Conservation (phyloP, 169 alveolate genomes). For the Cryptosporidium andersoni region DNA sequence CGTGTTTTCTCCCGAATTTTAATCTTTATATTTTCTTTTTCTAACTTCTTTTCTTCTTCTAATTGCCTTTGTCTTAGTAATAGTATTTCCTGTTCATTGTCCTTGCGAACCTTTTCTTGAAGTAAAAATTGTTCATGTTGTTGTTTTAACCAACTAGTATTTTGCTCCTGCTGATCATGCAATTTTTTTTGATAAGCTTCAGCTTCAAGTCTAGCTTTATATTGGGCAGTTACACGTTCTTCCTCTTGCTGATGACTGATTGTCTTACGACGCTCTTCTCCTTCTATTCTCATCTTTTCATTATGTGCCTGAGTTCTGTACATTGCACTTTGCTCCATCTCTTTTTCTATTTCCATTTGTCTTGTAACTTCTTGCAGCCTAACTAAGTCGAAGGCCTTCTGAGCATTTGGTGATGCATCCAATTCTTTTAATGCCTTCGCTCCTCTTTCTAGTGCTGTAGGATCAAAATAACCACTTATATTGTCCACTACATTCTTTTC, state of each 20-base stretch:
- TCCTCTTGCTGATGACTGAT: constrained; percentile 91
- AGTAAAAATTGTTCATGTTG: constrained; percentile 91
- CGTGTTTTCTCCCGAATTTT: constrained; percentile 84
- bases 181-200: constrained; percentile 91
- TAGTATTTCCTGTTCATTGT: constrained; percentile 79
- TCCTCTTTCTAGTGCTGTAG: constrained; percentile 98
- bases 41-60: constrained; percentile 74
- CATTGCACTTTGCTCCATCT: constrained; percentile 84
- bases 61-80: constrained; percentile 77
- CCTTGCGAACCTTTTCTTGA: constrained; percentile 80
- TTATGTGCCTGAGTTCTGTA: constrained; percentile 77
- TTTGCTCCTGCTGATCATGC: constrained; percentile 91
- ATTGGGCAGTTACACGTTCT: constrained; percentile 92
- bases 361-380: constrained; percentile 93
- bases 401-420: constrained; percentile 92
- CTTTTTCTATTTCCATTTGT: constrained; percentile 91
- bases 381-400: constrained; percentile 93
- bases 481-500: constrained; percentile 3
- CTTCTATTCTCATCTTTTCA: constrained; percentile 83
- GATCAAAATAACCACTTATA: constrained; percentile 87
- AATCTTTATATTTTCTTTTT: constrained; percentile 87
- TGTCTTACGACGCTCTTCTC: constrained; percentile 91
- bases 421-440: constrained; percentile 97
- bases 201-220: constrained; percentile 90
- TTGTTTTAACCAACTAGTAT: constrained; percentile 90